Conservation (phyloP, 106 monocot genomes). For the Apostasia ramifera region DNA sequence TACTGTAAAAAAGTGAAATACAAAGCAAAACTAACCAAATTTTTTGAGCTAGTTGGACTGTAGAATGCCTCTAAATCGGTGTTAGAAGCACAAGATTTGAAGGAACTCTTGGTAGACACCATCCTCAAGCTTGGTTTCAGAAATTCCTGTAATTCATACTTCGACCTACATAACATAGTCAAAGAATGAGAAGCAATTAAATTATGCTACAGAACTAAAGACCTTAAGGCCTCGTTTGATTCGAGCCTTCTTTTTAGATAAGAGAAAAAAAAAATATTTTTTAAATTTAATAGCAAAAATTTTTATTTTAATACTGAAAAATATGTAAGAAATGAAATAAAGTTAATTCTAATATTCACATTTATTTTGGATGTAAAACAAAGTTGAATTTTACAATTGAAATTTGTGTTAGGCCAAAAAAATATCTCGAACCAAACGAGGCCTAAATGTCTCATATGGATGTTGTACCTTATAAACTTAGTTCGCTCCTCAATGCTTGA, state of each 20-base stretch:
- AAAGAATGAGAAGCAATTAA: slow-evolving; percentile 1
- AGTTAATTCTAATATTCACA: too few species aligned
- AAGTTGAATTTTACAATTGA: too few species aligned
- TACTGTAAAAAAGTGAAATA: not conserved
- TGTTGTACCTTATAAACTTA: slow-evolving; percentile 55
- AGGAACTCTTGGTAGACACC: slow-evolving; percentile 56
- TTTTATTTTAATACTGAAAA: too few species aligned
- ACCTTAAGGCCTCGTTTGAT: too few species aligned
- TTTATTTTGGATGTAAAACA: too few species aligned
- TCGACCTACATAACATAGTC: slow-evolving; percentile 37
- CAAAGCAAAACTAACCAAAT: slow-evolving; percentile 21
- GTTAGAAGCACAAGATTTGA: slow-evolving; percentile 32
- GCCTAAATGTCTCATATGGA: not conserved
- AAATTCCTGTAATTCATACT: slow-evolving; percentile 89
- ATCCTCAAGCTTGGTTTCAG: slow-evolving; percentile 81
- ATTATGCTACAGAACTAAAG: not conserved
- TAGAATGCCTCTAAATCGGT: slow-evolving; percentile 20
- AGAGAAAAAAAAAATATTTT: not conserved
- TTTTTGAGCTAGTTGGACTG: slow-evolving; percentile 30
- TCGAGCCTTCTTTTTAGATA: not conserved
- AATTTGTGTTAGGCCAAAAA: too few species aligned
- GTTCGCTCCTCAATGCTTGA: slow-evolving; percentile 46
- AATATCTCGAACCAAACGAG: too few species aligned
- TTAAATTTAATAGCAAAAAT: not conserved
- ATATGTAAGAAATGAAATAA: too few species aligned